Base-by-base conservation (phyloP, 1,284 basidiomycete species). In the Naganishia albida region DNA sequence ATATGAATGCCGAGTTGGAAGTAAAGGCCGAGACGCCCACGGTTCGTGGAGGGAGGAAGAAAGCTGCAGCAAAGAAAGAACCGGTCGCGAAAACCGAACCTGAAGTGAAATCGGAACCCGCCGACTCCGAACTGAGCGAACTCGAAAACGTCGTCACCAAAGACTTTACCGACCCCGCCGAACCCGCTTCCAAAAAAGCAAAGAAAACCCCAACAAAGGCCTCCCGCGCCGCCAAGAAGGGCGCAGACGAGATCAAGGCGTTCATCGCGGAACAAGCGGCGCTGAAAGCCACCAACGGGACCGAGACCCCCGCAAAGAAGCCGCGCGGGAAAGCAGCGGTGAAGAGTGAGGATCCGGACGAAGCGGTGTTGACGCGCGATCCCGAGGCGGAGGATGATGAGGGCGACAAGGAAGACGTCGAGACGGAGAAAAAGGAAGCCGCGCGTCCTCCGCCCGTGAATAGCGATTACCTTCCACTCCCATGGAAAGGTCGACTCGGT, bases 351-450 rank as follows among this genome's bases (percentile, higher is more conserved):
- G 67, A 63, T 48, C 38, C 39, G 13, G 67, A 68, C 48, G 62
- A 57, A 25, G 54, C 63, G 2, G 51, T 53, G 1, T 10, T 64
- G 62, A 50, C 12, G 20, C 50, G 62, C n/a, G 64, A 65, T 49
- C 57, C 56, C 13, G 63, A 64, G 16, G 79, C 81, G 7, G 90
- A 90, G 73, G 80, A 85, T 43, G 92, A 93, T 51, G 87, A 88
- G 0, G 81, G 82, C 0, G 76, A 77, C 62, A 57, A 69, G 70
- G 64, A 74, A 75, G 70, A 69, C 78, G 53, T 89, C 88, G 1
- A 85, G 82, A 0, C 93, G 88, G 77, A 86, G 82, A 74, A 91
- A 84, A 67, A 49, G 66, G 74, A 68, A 38, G 51, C 50, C 30
- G 26, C 44, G 53, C 38, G 66, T 44, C 63, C 70, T 1, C 68